These are phyloP conservation scores for Fusarium succisae DNA, from an alignment of 2,329 filamentous ascomycete species.

Conservation along the genomic window DNA sequence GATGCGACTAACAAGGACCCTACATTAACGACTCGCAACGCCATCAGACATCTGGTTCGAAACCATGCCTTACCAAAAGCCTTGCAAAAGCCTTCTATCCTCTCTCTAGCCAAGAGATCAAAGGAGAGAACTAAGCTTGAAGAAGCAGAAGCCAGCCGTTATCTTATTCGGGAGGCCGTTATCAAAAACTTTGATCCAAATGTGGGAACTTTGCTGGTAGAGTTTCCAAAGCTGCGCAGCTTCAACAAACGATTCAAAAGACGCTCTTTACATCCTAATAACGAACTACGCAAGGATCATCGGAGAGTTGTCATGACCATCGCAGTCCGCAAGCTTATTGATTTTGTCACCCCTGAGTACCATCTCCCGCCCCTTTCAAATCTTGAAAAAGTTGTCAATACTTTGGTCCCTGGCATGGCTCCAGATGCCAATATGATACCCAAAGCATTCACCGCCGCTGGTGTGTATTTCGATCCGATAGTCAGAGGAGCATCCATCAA, in stretches of 20 bases:
- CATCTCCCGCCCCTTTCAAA: slow-evolving; percentile 54
- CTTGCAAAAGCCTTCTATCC: slow-evolving; percentile 70
- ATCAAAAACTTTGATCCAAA: slow-evolving; percentile 59
- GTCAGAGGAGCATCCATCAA: slow-evolving; percentile 29
- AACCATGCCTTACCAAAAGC: slow-evolving; percentile 72
- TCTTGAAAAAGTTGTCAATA: slow-evolving; percentile 57
- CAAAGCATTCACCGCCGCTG: slow-evolving; percentile 54
- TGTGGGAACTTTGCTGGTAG: slow-evolving; percentile 57
- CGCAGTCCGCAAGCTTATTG: slow-evolving; percentile 58
- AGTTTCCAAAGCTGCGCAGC: slow-evolving; percentile 49
- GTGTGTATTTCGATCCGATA: slow-evolving; percentile 52
- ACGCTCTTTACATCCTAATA: slow-evolving; percentile 36
- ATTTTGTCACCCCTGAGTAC: slow-evolving; percentile 60
- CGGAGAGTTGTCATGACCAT: slow-evolving; percentile 57
- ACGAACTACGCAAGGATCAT: slow-evolving; percentile 44
- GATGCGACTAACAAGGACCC: slow-evolving; percentile 84
- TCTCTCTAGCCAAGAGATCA: slow-evolving; percentile 66
- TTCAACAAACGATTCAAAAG: slow-evolving; percentile 34
- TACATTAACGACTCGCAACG: slow-evolving; percentile 82
- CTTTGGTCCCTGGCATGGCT: slow-evolving; percentile 59
- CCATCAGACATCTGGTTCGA: slow-evolving; percentile 74
- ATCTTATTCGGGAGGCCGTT: slow-evolving; percentile 61
- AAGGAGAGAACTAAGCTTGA: slow-evolving; percentile 54
- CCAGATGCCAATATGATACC: slow-evolving; percentile 29
- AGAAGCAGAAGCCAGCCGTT: slow-evolving; percentile 61